Evolutionary conservation across 2,329 filamentous ascomycete genomes (phyloP), one percentile per base, ranked within the genome.

Genomic region (Endoconidiophora laricicola): DNA sequence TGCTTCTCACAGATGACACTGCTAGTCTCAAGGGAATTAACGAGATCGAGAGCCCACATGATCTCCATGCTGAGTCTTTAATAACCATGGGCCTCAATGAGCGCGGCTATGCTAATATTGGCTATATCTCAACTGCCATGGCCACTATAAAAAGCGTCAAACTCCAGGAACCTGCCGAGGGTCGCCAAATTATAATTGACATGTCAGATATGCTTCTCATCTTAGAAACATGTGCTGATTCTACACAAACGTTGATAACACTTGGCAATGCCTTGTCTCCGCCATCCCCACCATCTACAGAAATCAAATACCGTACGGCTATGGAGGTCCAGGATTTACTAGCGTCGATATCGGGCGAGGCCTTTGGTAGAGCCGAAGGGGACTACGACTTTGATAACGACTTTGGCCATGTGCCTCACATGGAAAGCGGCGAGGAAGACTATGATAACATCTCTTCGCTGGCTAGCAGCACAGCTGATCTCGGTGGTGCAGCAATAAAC

Each of bases 201-300:
- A 68, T 96, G 44, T 78, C 78, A 54, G 88, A 94, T 59, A 83
- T 94, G 56, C 71, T 98, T 1, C 71, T 98, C 48, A 81, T 98
- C 33, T 67, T 98, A 5, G 91, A 98, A 63, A 93, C 88, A 1
- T 98, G 93, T 59, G 91, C 91, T 26, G 91, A 98, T 64, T 98
- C 91, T 1, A 96, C 87, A 0, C 87, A 95, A 62, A 98, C 91
- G 0, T 71, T 98, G 12, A 81, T 94, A 48, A 73, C 76, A 2
- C 73, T 94, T 40, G 66, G 88, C 14, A 86, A 83, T 58, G 87
- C 83, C 0, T 70, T 98, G 3, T 79, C 81, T 37, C 91, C 90
- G 3, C 90, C 91, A 1, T 80, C 78, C 6, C 82, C 87, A 0
- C 86, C 88, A 1, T 90, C 77, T 59, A 86, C 82, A 54, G 81